Evolutionary conservation across 306 rosid species (phyloP).

Genomic region (Cucurbita ficifolia): DNA sequence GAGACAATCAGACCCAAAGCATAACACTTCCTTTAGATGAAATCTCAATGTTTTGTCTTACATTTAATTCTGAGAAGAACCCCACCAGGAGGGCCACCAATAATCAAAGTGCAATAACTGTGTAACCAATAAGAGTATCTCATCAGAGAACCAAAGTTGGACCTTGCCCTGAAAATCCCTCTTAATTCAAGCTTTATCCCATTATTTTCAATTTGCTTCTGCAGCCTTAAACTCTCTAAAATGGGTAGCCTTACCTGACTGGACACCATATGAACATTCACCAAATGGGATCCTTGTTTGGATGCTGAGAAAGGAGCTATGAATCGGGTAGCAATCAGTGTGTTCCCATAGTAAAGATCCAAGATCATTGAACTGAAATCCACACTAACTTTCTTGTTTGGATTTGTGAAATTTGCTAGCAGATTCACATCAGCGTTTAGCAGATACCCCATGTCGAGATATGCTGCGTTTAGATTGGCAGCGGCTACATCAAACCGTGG

Average conservation of each 20-base stretch:
- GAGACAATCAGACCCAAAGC: not conserved
- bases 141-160: constrained; percentile 51
- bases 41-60: constrained; percentile 38
- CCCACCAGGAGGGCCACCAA: constrained; percentile 65
- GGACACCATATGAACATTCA: constrained; percentile 40
- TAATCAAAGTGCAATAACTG: constrained; percentile 34
- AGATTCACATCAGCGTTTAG: constrained; percentile 77
- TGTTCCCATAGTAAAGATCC: constrained; percentile 48
- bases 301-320: constrained; percentile 62
- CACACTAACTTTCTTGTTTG: constrained; percentile 68
- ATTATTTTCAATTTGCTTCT: constrained; percentile 46
- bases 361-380: constrained; percentile 53
- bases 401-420: constrained; percentile 77
- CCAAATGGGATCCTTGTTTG: constrained; percentile 33
- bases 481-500: constrained; percentile 58
- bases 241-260: constrained; percentile 66
- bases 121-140: constrained; percentile 58
- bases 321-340: constrained; percentile 50
- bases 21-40: not conserved
- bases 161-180: constrained; percentile 52
- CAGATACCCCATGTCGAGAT: constrained; percentile 77
- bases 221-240: constrained; percentile 30
- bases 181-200: constrained; percentile 39
- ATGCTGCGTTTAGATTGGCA: constrained; percentile 63
- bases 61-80: constrained; percentile 39